Evolutionary conservation across 441 rosid genomes (phyloP).

Genomic region (Hura crepitans): DNA sequence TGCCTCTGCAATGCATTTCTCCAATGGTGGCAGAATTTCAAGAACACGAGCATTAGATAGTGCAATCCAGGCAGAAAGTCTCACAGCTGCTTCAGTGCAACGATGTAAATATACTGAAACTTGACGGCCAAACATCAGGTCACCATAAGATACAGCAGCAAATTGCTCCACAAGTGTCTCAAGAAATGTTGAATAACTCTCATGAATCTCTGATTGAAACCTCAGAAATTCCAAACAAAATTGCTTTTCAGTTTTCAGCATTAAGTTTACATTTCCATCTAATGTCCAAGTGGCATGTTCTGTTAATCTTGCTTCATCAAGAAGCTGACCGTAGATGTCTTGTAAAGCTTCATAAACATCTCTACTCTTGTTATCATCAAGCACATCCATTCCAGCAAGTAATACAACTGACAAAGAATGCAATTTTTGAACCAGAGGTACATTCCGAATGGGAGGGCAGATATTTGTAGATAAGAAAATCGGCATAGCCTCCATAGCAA

Average conservation of each 20-base stretch:
- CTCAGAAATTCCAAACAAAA: conserved; percentile 37
- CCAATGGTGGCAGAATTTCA: conserved; percentile 73
- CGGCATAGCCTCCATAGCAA: conserved; percentile 74
- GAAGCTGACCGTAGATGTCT: conserved; percentile 59
- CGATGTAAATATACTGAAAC: conserved; percentile 69
- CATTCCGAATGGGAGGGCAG: conserved; percentile 47
- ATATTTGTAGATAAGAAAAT: conserved; percentile 32
- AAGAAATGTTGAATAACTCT: conserved; percentile 65
- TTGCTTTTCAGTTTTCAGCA: conserved; percentile 25
- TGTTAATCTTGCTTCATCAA: conserved; percentile 44
- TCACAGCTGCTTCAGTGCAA: conserved; percentile 52
- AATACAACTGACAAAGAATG: conserved; percentile 71
- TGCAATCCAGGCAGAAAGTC: conserved; percentile 71
- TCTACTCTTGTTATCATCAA: conserved; percentile 65
- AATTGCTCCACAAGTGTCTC: conserved; percentile 84
- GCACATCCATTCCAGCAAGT: conserved; percentile 66
- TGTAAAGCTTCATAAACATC: conserved; percentile 64
- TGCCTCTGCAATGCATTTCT: conserved; percentile 57
- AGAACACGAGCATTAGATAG: conserved; percentile 65
- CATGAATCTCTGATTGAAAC: conserved; percentile 72
- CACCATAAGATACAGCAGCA: conserved; percentile 82
- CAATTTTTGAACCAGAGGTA: conserved; percentile 72
- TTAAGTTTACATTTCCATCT: conserved; percentile 19
- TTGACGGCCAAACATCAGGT: conserved; percentile 74
- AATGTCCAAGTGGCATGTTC: conserved; percentile 15